Evolutionary conservation across 805 yeast species (phyloP).

Genomic region (Teunomyces pallodes): DNA sequence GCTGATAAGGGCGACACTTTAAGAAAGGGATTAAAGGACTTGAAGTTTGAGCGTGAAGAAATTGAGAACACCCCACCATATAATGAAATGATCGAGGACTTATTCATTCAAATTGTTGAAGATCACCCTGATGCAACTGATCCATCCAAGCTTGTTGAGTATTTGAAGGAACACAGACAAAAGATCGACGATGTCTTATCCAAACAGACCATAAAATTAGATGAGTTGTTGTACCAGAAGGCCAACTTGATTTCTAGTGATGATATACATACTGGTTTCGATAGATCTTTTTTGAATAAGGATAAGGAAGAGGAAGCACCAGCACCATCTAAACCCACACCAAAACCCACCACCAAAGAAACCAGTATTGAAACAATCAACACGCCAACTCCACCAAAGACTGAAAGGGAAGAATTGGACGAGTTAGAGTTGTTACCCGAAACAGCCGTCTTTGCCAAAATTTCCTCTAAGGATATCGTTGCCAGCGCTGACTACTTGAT

Average conservation of each 20-base stretch:
- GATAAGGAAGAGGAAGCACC: constrained; percentile 25
- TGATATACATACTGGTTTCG: constrained; percentile 90
- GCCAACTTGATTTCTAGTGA: constrained; percentile 78
- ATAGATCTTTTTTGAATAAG: constrained; percentile 75
- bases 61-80: constrained; percentile 57
- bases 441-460: constrained; percentile 62
- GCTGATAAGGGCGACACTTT: constrained; percentile 40
- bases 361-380: constrained; percentile 32
- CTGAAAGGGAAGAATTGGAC: constrained; percentile 36
- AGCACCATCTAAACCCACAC: constrained; percentile 16
- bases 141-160: constrained; percentile 32
- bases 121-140: constrained; percentile 53
- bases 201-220: constrained; percentile 65
- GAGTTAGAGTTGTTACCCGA: constrained; percentile 58
- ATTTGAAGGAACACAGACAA: constrained; percentile 57
- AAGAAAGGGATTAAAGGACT: constrained; percentile 43
- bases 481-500: constrained; percentile 52
- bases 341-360: constrained; percentile 6
- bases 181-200: constrained; percentile 67
- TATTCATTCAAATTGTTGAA: constrained; percentile 70
- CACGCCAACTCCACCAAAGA: constrained; percentile 5
- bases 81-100: constrained; percentile 89
- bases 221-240: constrained; percentile 67
- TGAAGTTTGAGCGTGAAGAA: constrained; percentile 34
- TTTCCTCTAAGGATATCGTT: constrained; percentile 48